These are phyloP conservation scores for Hordeum pubiflorum DNA, from an alignment of 202 grass and related monocot species.

Conservation along the genomic window DNA sequence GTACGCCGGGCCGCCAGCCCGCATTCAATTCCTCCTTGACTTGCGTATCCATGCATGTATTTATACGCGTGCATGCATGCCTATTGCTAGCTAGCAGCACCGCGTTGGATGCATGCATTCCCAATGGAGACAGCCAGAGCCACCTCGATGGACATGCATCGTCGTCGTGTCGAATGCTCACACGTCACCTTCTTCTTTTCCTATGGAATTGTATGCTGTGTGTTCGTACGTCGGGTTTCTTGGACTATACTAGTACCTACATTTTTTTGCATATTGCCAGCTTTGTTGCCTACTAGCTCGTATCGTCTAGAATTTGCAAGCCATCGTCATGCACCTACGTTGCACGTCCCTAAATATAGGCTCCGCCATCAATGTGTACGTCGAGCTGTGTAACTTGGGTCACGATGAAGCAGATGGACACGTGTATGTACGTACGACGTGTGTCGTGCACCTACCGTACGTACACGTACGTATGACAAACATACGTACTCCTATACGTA, in stretches of 20 bases:
- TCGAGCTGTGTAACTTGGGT: neutral
- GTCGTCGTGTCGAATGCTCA: neutral
- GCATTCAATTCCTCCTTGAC: neutral
- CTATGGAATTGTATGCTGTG: too few species aligned
- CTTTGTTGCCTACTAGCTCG: neutral
- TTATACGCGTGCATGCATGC: neutral
- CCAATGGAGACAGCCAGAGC: neutral
- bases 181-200: too few species aligned
- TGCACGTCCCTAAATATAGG: neutral
- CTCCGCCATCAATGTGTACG: neutral
- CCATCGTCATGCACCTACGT: neutral
- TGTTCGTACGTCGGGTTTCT: neutral
- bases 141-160: too few species aligned
- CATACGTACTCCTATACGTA: neutral
- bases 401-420: neutral
- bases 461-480: neutral
- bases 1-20: neutral
- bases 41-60: neutral
- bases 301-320: neutral
- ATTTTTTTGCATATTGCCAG: neutral
- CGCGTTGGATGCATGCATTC: neutral
- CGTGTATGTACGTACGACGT: neutral
- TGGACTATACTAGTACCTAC: too few species aligned
- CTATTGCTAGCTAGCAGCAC: neutral
- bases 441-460: neutral